These are phyloP conservation scores for Arthroderma sp. DNA, from an alignment of 2,329 filamentous ascomycete species.

Conservation along the genomic window DNA sequence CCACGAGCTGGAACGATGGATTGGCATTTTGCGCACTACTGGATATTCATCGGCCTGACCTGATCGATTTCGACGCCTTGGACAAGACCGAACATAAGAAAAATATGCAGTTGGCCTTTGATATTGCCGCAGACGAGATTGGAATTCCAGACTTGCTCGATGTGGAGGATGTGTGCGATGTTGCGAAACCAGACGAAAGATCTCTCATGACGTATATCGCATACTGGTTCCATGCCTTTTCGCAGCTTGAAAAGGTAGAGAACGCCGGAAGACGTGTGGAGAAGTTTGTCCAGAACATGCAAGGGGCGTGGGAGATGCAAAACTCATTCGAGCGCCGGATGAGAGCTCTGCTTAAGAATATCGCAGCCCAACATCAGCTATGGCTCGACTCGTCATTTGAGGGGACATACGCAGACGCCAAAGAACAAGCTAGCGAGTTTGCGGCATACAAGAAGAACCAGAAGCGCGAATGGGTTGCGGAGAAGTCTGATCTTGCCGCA, in stretches of 20 bases:
- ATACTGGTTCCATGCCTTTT: slow-evolving; percentile 99
- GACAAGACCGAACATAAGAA: slow-evolving; percentile 90
- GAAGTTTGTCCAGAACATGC: slow-evolving; percentile 98
- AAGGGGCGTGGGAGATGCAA: slow-evolving; percentile 99
- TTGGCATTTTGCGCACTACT: slow-evolving; percentile 91
- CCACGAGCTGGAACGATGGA: slow-evolving; percentile 91
- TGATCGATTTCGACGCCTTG: slow-evolving; percentile 91
- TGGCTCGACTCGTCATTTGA: slow-evolving; percentile 78
- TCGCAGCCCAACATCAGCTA: slow-evolving; percentile 57
- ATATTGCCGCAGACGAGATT: slow-evolving; percentile 90
- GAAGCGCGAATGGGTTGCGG: slow-evolving; percentile 92
- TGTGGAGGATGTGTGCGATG: slow-evolving; percentile 95
- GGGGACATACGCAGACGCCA: slow-evolving; percentile 85
- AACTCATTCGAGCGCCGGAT: slow-evolving; percentile 88
- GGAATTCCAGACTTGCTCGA: slow-evolving; percentile 92
- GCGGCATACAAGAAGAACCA: slow-evolving; percentile 77
- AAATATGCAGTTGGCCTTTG: slow-evolving; percentile 97
- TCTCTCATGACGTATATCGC: slow-evolving; percentile 99
- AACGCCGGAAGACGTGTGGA: slow-evolving; percentile 92
- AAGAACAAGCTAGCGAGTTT: slow-evolving; percentile 71
- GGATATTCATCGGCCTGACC: slow-evolving; percentile 90
- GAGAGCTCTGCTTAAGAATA: slow-evolving; percentile 64
- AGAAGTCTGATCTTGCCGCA: slow-evolving; percentile 90
- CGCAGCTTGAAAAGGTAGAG: slow-evolving; percentile 96
- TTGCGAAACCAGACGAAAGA: slow-evolving; percentile 87